Conservation (phyloP, 148 eudicot genomes). For the Camellia lanceoleosa region DNA sequence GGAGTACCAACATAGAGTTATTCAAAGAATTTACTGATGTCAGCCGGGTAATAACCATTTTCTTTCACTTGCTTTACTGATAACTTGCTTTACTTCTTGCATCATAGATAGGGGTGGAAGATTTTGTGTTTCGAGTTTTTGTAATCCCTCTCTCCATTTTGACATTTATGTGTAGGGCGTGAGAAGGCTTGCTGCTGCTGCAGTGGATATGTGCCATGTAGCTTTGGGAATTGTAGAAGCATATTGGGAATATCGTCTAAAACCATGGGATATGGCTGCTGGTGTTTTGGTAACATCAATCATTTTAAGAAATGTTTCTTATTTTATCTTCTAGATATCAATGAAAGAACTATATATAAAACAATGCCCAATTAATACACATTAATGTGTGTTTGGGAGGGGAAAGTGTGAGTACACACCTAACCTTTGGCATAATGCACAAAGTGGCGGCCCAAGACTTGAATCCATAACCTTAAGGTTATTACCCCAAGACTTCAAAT, state of each 20-base stretch:
- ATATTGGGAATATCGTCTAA: conserved; percentile 96
- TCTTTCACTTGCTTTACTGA: background rate
- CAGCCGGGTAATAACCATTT: conserved; percentile 65
- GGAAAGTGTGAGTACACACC: too few species aligned
- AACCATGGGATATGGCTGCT: conserved; percentile 99
- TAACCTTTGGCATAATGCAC: too few species aligned
- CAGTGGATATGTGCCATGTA: conserved; percentile 99
- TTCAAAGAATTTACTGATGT: conserved; percentile 93
- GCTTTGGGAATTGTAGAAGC: conserved; percentile 93
- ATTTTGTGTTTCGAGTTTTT: conserved; percentile 12
- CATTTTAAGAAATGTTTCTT: background rate
- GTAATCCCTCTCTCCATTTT: conserved; percentile 11
- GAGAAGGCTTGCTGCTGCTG: conserved; percentile 98
- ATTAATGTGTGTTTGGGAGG: too few species aligned
- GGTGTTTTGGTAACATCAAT: conserved; percentile 80
- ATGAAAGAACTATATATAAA: background rate
- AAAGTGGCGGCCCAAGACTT: too few species aligned
- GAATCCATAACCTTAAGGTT: too few species aligned
- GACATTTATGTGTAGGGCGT: conserved; percentile 59
- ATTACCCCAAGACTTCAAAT: background rate
- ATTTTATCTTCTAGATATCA: conserved; percentile 3
- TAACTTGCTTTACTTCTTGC: background rate
- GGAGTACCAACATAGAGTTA: conserved; percentile 83
- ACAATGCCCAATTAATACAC: too few species aligned
- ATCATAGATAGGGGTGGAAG: background rate